Conservation (phyloP, 352 stramenopile species). For the Phytophthora europaea region DNA sequence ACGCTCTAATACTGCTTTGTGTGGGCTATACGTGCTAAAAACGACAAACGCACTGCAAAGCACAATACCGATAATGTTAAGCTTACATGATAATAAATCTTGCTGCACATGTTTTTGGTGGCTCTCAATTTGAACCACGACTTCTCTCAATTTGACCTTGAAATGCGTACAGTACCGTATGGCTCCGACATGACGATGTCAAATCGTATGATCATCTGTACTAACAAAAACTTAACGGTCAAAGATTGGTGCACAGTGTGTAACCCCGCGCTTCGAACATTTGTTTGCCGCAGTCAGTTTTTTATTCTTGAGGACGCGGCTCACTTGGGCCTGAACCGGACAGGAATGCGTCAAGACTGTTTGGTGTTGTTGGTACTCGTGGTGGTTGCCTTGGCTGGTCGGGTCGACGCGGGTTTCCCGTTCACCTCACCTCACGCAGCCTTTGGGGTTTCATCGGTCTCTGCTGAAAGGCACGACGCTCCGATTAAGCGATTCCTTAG, state of each 20-base stretch:
- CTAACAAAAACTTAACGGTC: background rate
- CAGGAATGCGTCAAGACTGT: background rate
- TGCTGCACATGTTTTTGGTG: too few relatives aligned
- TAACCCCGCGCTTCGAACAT: background rate
- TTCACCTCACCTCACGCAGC: background rate
- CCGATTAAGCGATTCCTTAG: slow-evolving; percentile 17
- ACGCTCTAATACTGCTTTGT: too few relatives aligned
- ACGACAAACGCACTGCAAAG: too few relatives aligned
- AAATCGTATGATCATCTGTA: background rate
- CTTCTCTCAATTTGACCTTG: too few relatives aligned
- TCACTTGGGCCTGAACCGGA: background rate
- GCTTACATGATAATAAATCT: too few relatives aligned
- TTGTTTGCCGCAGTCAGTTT: background rate
- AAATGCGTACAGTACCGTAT: too few relatives aligned
- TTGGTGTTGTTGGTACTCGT: slow-evolving; percentile 1
- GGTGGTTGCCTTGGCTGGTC: background rate
- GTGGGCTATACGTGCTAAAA: too few relatives aligned
- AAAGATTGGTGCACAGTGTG: background rate
- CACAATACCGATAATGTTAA: too few relatives aligned
- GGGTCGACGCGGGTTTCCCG: background rate
- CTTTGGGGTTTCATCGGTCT: background rate
- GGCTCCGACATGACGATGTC: background rate
- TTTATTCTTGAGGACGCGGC: background rate
- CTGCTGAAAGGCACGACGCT: background rate
- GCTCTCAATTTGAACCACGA: too few relatives aligned